Evolutionary conservation across 345 rosid genomes (phyloP), one percentile per base, ranked within the genome.

Genomic region (Boechera stricta): DNA sequence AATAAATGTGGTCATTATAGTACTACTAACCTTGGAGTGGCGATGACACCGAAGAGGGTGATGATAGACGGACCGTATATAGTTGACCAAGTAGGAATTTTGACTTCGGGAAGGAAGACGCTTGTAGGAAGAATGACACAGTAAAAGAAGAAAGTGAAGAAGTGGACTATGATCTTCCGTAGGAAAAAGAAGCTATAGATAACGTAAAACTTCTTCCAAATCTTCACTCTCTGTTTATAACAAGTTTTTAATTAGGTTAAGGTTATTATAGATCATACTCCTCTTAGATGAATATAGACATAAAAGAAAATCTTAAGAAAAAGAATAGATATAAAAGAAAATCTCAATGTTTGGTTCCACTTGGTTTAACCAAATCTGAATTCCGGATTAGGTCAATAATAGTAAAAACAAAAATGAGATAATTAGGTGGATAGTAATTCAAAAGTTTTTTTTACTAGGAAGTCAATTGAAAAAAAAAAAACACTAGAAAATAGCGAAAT

Each of bases 171-270:
- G 75, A 77, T 70, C 63, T 70, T 77, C 49, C 80, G 5, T 53
- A 77, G 31, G 15, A 70, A 53, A 64, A 77, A 77, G 64, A 77
- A 77, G 33, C 75, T 77, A 32, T 77, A 77, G 24, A 77, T 77
- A 71, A 77, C 59, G 12, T 77, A 77, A 42, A 70, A 52, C 65
- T 70, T 77, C 71, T 54, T 77, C 80, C 76, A 54, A 28, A 63
- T 18, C 57, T 51, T 52, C 42, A 77, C 71, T 63, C 31, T 63
- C 80, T 77, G 75, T 41, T 56, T 28, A 51, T 62, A 32, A 61
- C 6, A 11, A 71, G 5, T 24, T 7, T 11, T 36, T 33, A 12
- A 5, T 72, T 72, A 36, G 52, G 6, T 15, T 6, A 29, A 6
- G 7, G 54, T 26, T 26, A 53, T 18, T 12, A 35, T 24, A 13